Conservation (phyloP, 805 yeast genomes). For the Ogataea zsoltii region DNA sequence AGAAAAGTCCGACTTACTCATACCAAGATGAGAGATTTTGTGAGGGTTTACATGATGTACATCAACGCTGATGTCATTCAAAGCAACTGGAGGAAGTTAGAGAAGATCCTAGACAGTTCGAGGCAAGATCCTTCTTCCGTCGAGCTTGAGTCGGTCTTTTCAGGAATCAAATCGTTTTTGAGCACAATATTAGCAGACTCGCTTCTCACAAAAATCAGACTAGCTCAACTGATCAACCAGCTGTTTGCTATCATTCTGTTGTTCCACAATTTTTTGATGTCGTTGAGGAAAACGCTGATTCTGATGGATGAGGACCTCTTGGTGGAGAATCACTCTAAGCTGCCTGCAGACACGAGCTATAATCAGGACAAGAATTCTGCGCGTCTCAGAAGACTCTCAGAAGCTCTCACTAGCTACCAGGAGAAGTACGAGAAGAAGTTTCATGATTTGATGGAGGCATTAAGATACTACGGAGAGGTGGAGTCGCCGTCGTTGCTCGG, state of each 20-base stretch:
- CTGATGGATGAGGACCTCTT: conserved; percentile 49
- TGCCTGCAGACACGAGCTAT: conserved; percentile 36
- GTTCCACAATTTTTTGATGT: conserved; percentile 48
- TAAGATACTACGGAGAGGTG: conserved; percentile 48
- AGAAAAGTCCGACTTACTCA: conserved; percentile 56
- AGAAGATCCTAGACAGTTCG: conserved; percentile 26
- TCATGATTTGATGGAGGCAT: conserved; percentile 45
- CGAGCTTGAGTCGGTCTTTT: conserved; percentile 44
- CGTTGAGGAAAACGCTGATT: conserved; percentile 57
- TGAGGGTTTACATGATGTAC: conserved; percentile 56
- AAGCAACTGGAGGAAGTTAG: conserved; percentile 48
- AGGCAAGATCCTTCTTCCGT: conserved; percentile 13
- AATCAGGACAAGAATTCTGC: conserved; percentile 41
- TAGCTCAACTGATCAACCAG: conserved; percentile 47
- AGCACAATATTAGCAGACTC: conserved; percentile 67
- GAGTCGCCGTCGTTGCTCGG: conserved; percentile 48
- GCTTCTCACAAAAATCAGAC: conserved; percentile 58
- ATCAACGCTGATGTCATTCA: conserved; percentile 62
- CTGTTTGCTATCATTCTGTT: conserved; percentile 49
- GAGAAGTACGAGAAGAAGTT: conserved; percentile 46
- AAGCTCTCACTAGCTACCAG: conserved; percentile 43
- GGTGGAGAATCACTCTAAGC: conserved; percentile 38
- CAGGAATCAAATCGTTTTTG: conserved; percentile 54
- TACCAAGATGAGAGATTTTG: conserved; percentile 54
- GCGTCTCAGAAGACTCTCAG: conserved; percentile 42